These are phyloP conservation scores for Xylariaceae sp. DNA, from an alignment of 2,329 filamentous ascomycete species.

Conservation along the genomic window DNA sequence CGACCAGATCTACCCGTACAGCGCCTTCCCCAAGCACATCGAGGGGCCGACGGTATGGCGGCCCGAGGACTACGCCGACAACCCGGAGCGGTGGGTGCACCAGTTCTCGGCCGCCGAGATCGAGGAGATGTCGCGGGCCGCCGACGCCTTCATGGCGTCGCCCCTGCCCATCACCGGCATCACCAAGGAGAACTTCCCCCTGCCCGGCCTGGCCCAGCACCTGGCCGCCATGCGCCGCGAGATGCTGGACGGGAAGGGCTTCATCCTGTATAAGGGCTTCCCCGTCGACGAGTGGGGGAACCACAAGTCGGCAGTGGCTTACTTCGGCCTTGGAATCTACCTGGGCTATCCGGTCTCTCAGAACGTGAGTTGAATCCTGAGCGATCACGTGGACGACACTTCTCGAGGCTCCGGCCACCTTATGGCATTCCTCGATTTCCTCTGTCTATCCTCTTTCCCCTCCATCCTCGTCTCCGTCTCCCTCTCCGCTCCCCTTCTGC, in stretches of 20 bases:
- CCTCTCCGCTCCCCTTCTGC: too few relatives aligned
- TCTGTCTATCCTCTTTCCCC: background rate
- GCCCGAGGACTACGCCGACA: conserved; percentile 50
- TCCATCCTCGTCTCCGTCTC: background rate
- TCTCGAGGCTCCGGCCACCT: too few relatives aligned
- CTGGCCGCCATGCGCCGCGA: conserved; percentile 53
- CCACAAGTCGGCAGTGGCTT: conserved; percentile 76
- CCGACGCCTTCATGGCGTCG: conserved; percentile 54
- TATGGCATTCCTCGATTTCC: background rate
- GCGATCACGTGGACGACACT: too few relatives aligned
- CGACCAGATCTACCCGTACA: conserved; percentile 54
- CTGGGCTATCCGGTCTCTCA: conserved; percentile 84
- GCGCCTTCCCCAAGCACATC: conserved; percentile 58
- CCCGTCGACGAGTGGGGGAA: conserved; percentile 69
- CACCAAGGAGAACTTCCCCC: conserved; percentile 46
- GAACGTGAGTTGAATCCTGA: too few relatives aligned
- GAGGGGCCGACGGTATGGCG: conserved; percentile 61
- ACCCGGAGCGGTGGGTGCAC: conserved; percentile 63
- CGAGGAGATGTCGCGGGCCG: conserved; percentile 50
- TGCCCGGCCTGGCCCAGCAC: conserved; percentile 47
- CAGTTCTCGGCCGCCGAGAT: conserved; percentile 54
- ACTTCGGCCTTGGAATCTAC: conserved; percentile 81
- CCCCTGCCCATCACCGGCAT: conserved; percentile 60
- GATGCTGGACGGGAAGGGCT: conserved; percentile 77
- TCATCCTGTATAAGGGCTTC: conserved; percentile 82